These are phyloP conservation scores for Citrus unshiu DNA, from an alignment of 345 rosid species.

Conservation along the genomic window DNA sequence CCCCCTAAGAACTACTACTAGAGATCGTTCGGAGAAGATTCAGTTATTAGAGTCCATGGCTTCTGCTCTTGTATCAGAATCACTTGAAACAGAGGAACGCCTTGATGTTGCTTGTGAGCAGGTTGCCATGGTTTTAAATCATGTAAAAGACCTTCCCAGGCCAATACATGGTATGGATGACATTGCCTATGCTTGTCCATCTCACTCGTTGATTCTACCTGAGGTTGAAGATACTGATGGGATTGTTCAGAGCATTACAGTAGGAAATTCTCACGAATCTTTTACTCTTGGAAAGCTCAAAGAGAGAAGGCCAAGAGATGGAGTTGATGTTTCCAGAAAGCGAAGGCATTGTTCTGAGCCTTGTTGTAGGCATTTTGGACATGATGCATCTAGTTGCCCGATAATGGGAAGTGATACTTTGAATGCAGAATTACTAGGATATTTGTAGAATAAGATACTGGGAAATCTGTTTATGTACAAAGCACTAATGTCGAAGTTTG, in stretches of 20 bases:
- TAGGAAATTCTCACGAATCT: constrained; percentile 32
- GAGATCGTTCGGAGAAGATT: constrained; percentile 35
- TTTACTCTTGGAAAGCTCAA: constrained; percentile 38
- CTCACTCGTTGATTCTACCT: constrained; percentile 44
- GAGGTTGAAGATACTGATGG: constrained; percentile 47
- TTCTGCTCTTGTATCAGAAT: constrained; percentile 40
- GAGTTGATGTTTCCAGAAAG: constrained; percentile 30
- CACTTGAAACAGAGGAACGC: constrained; percentile 49
- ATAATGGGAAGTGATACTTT: constrained; percentile 28
- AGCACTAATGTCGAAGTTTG: neutral
- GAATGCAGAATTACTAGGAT: constrained; percentile 25
- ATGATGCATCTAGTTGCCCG: constrained; percentile 43
- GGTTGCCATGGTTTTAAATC: constrained; percentile 35
- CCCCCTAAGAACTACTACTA: constrained; percentile 12
- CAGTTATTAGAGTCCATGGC: constrained; percentile 50
- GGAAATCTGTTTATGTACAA: neutral
- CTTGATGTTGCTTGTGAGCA: constrained; percentile 54
- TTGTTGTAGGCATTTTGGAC: constrained; percentile 45
- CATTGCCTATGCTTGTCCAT: constrained; percentile 32
- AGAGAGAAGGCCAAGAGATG: constrained; percentile 43
- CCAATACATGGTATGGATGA: constrained; percentile 21
- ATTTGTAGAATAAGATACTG: constrained; percentile 12
- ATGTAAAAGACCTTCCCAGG: constrained; percentile 39
- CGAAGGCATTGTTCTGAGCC: constrained; percentile 43
- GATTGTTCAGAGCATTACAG: constrained; percentile 33